phyloP scores from a whole-genome alignment of 129 eudicot genomes.

The Rutidosis leptorrhynchoides region DNA sequence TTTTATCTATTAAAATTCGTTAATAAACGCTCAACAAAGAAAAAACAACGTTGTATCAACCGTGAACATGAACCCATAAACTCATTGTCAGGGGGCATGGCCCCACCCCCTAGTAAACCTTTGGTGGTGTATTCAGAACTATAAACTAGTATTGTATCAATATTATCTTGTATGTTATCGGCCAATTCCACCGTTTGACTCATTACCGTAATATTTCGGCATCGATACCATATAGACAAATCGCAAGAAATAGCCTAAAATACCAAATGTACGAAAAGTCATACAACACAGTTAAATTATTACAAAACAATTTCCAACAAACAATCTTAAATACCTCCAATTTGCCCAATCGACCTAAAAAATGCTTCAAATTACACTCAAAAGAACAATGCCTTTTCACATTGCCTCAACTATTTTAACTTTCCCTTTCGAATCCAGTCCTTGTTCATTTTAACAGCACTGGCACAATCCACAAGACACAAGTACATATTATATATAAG shows the following conservation, averaged over 20 bases:
- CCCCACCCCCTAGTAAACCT: too few species aligned
- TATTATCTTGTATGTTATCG: too few species aligned
- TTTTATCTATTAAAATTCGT: too few species aligned
- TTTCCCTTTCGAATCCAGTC: constrained; percentile 16
- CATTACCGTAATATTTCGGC: not conserved
- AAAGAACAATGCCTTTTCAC: constrained; percentile 28
- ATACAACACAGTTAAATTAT: constrained; percentile 7
- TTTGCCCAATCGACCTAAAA: constrained; percentile 12
- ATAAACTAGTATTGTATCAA: too few species aligned
- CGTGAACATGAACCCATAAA: too few species aligned
- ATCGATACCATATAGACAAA: not conserved
- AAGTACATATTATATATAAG: constrained; percentile 24
- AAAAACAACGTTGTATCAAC: too few species aligned
- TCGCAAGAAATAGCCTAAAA: not conserved
- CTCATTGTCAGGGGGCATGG: too few species aligned
- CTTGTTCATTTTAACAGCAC: constrained; percentile 18
- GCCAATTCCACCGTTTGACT: too few species aligned
- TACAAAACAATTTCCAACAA: not conserved
- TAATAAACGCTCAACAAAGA: too few species aligned
- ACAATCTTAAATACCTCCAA: constrained; percentile 9
- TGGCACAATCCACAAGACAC: constrained; percentile 15
- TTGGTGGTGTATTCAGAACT: too few species aligned
- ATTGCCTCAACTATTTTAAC: constrained; percentile 25
- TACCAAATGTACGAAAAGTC: not conserved
- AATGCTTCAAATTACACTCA: constrained; percentile 25